phyloP scores from a whole-genome alignment of 768 basidiomycete genomes.

The Crassisporium funariophilum region DNA sequence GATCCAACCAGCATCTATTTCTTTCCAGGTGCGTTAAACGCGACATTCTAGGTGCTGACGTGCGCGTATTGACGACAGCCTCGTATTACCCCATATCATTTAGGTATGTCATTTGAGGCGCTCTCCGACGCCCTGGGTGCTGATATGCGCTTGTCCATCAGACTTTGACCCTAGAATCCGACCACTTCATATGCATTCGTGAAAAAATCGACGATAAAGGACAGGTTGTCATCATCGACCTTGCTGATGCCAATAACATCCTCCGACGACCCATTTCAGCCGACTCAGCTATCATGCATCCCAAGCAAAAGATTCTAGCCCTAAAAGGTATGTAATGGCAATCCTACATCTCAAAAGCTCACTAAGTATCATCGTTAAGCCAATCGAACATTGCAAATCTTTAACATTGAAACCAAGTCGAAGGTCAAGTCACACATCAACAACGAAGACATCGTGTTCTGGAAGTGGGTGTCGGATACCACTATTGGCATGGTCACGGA shows the following conservation, averaged over 20 bases:
- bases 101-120: slow-evolving; percentile 31
- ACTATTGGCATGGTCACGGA: slow-evolving; percentile 97
- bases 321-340: slow-evolving; percentile 72
- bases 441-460: slow-evolving; percentile 94
- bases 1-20: slow-evolving; percentile 94
- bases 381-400: slow-evolving; percentile 91
- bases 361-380: slow-evolving; percentile 51
- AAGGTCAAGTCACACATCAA: slow-evolving; percentile 96
- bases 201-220: slow-evolving; percentile 95
- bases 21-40: slow-evolving; percentile 82
- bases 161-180: slow-evolving; percentile 95
- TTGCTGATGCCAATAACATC: slow-evolving; percentile 96
- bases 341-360: slow-evolving; percentile 2
- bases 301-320: slow-evolving; percentile 93
- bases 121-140: background rate
- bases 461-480: slow-evolving; percentile 96
- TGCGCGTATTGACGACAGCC: slow-evolving; percentile 33
- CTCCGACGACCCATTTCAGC: slow-evolving; percentile 94
- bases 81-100: slow-evolving; percentile 14
- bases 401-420: slow-evolving; percentile 96
- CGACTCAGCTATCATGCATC: slow-evolving; percentile 99
- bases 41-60: slow-evolving; percentile 34
- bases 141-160: slow-evolving; percentile 27
- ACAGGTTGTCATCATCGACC: slow-evolving; percentile 99
- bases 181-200: slow-evolving; percentile 97